A percentile compares a stretch with the other conserved stretches of the same genome.
phyloP scores from a whole-genome alignment of 192 early-diverging fungal species.

The Coemansia sp. region DNA sequence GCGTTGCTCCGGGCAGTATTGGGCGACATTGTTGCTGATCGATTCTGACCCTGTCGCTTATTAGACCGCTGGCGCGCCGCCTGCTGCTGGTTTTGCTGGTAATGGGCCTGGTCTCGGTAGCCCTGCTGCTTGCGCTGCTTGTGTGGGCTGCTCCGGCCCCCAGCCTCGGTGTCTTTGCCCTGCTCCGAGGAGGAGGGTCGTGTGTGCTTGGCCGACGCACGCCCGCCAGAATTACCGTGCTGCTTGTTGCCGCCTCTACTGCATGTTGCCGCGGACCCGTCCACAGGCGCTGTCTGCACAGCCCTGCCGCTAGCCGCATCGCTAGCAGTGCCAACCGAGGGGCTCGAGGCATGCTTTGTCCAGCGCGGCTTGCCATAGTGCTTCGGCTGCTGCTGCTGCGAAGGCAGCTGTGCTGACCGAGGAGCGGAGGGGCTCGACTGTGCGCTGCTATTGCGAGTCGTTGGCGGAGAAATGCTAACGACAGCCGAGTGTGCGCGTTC shows the following conservation, averaged over 20 bases:
- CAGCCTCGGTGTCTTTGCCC: not conserved
- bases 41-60: not conserved
- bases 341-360: conserved; percentile 1
- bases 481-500: conserved; percentile 12
- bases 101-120: not conserved
- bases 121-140: conserved; percentile 1
- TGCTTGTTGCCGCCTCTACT: not conserved
- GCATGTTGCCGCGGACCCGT: not conserved
- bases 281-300: not conserved
- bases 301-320: not conserved
- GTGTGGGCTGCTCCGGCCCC: not conserved
- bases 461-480: conserved; percentile 21
- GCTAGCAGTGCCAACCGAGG: not conserved
- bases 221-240: not conserved
- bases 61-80: conserved; percentile 1
- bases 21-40: not conserved
- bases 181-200: conserved; percentile 1
- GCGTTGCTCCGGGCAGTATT: not conserved
- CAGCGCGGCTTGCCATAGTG: conserved; percentile 8
- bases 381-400: conserved; percentile 19
- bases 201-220: not conserved
- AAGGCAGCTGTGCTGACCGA: conserved; percentile 3
- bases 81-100: conserved; percentile 5
- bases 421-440: conserved; percentile 28
- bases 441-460: conserved; percentile 30